Conservation (phyloP, 306 rosid species). For the Cucumis melo region DNA sequence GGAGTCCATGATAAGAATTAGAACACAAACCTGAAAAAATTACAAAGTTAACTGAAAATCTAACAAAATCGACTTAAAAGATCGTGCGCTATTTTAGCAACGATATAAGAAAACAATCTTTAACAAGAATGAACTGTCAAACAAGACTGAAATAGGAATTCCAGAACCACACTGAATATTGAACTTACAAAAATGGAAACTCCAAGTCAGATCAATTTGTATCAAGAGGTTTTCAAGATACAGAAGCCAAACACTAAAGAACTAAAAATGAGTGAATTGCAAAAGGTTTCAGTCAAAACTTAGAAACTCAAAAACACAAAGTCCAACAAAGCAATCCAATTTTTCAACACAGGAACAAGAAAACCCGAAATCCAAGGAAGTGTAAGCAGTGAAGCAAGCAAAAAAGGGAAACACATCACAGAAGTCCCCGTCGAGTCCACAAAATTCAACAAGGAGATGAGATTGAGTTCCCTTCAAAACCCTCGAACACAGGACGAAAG, state of each 20-base stretch:
- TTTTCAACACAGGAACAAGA: neutral
- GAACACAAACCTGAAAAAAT: neutral
- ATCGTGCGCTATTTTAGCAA: too few species aligned
- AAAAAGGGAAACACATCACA: neutral
- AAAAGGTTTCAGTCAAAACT: neutral
- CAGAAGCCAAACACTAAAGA: neutral
- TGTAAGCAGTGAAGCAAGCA: constrained; percentile 2
- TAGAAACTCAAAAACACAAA: neutral
- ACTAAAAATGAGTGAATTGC: neutral
- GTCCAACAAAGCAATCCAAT: neutral
- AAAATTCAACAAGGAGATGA: neutral
- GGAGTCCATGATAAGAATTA: constrained; percentile 51
- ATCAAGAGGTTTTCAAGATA: neutral
- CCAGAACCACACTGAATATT: neutral
- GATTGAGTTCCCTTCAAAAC: neutral
- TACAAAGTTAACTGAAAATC: constrained; percentile 23
- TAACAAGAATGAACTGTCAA: neutral
- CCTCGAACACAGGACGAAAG: neutral
- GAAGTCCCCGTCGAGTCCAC: neutral
- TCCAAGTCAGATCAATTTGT: neutral
- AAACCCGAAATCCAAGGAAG: constrained; percentile 6
- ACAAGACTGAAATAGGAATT: neutral
- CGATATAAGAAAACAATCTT: neutral
- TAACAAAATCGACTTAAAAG: neutral
- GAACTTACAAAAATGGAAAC: neutral